Evolutionary conservation across 1,284 basidiomycete species (phyloP), one percentile per base, ranked within the genome.

Genomic region (Anthracocystis walkeri): DNA sequence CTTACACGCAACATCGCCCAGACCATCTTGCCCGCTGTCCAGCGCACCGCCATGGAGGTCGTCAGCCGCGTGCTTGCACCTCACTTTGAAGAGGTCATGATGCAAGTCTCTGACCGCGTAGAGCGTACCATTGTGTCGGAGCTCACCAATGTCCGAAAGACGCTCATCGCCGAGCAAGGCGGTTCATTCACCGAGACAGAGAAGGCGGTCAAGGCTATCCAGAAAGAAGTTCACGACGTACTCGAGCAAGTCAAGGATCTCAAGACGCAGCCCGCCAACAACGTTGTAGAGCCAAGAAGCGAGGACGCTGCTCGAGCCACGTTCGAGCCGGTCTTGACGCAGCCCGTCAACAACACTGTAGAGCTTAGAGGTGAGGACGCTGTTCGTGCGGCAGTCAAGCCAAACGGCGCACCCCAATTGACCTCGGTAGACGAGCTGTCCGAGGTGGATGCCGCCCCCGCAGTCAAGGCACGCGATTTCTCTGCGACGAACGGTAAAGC

Each of bases 21-120:
- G 33, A 50, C 59, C 53, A 74, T 79, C 57, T 33, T 79, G 27
- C 77, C 77, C 7, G 53, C 67, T 7, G 67, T 79, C 31, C 77
- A 75, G 57, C 67, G 66, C 33, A 76, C 74, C 3, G 77, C 69
- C 10, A 68, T 75, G 52, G 77, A 79, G 52, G 65, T 69, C 27
- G 65, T 79, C 49, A 63, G 58, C 45, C 64, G 61, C 20, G 78
- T 73, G 7, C 62, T 78, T 16, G 75, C 78, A 8, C 78, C 75
- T 25, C 67, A 78, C 58, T 74, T 77, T 49, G 72, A 78, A 53
- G 69, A 69, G 10, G 63, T 78, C 1, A 75, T 74, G 63, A 55
- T 61, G 48, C 57, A 60, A 21, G 52, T 75, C 21, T 54, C 51
- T 11, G 38, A 64, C 3, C 45, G 69, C 7, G 59, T 71, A 2